phyloP scores from a whole-genome alignment of 768 basidiomycete species.

The Crepidotus variabilis region DNA sequence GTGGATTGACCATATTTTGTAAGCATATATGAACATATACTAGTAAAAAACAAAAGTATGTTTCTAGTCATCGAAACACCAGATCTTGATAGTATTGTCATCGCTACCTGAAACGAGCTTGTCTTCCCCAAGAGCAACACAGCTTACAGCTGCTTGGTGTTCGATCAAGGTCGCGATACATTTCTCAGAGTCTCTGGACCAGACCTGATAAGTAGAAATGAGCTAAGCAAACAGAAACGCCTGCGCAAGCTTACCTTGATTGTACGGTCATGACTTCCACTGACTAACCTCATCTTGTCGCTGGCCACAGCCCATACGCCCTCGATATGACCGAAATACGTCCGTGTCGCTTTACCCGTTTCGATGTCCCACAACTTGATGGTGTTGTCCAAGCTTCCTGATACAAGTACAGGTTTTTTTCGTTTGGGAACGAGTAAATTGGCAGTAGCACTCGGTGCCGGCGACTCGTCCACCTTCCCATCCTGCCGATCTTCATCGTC shows the following conservation, averaged over 20 bases:
- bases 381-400: constrained; percentile 92
- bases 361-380: constrained; percentile 97
- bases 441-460: constrained; percentile 1
- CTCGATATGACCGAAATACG: constrained; percentile 96
- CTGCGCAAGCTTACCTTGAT: constrained; percentile 68
- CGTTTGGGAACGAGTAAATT: constrained; percentile 19
- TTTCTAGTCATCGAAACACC: constrained; percentile 54
- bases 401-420: constrained; percentile 75
- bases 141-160: constrained; percentile 92
- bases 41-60: background rate
- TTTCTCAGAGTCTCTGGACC: constrained; percentile 86
- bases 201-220: constrained; percentile 57
- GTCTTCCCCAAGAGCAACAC: constrained; percentile 86
- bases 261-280: constrained; percentile 93
- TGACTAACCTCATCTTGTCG: constrained; percentile 88
- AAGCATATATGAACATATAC: too few relatives aligned
- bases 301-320: constrained; percentile 96
- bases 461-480: constrained; percentile 8
- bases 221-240: constrained; percentile 5
- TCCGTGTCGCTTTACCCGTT: constrained; percentile 68
- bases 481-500: constrained; percentile 25
- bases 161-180: constrained; percentile 90
- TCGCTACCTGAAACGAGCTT: constrained; percentile 97
- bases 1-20: too few relatives aligned
- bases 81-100: constrained; percentile 83